Conservation (phyloP, 2,329 filamentous ascomycete species). For the Cladophialophora exuberans region DNA sequence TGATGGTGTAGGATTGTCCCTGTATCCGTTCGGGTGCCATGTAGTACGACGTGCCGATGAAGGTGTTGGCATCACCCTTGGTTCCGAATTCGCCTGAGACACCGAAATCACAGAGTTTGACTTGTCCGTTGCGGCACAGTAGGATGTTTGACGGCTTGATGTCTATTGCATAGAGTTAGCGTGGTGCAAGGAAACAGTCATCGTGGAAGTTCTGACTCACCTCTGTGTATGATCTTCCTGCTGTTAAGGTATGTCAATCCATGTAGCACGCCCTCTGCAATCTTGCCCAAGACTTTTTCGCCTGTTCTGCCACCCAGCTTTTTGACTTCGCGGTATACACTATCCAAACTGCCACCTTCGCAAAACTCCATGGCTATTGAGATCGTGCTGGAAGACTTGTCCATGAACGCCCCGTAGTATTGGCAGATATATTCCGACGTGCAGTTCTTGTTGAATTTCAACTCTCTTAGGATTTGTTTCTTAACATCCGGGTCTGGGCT, state of each 20-base stretch:
- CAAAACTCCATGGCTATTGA: constrained; percentile 99
- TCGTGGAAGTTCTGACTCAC: constrained; percentile 38
- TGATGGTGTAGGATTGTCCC: constrained; percentile 97
- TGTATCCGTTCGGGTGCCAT: constrained; percentile 99
- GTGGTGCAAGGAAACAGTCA: neutral
- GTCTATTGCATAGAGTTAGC: constrained; percentile 54
- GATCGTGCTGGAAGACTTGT: constrained; percentile 93
- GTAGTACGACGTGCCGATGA: constrained; percentile 98
- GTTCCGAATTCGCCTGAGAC: constrained; percentile 98
- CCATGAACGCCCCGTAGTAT: constrained; percentile 96
- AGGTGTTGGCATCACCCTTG: constrained; percentile 97
- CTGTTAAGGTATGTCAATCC: constrained; percentile 93
- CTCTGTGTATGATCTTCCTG: constrained; percentile 94
- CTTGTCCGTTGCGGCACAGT: constrained; percentile 85
- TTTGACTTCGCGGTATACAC: constrained; percentile 96
- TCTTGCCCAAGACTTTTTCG: constrained; percentile 95
- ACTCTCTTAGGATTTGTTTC: constrained; percentile 94
- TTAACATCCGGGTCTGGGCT: constrained; percentile 98
- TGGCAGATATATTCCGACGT: constrained; percentile 94
- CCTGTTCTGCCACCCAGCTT: constrained; percentile 91
- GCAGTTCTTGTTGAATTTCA: constrained; percentile 97
- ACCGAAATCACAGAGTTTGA: constrained; percentile 98
- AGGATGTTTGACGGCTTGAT: constrained; percentile 99
- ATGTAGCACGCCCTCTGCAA: constrained; percentile 91
- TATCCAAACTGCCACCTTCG: constrained; percentile 93